Evolutionary conservation across 1,284 basidiomycete genomes (phyloP).

Genomic region (Boletus putidus): DNA sequence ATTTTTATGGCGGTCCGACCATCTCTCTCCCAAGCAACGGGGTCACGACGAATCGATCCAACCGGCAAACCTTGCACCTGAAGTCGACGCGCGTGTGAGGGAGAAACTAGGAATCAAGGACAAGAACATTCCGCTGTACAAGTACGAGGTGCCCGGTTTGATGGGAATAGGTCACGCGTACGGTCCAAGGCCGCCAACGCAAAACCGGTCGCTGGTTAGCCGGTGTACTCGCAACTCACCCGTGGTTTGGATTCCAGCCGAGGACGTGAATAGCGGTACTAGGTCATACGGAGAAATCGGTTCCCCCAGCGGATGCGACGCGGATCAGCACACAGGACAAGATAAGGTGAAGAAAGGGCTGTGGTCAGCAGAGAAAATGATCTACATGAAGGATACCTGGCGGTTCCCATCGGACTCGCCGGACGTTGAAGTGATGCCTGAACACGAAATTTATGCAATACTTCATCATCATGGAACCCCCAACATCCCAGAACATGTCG

Average conservation of each 20-base stretch:
- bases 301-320: no score
- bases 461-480: constrained; percentile 20
- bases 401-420: neutral
- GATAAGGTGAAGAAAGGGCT: neutral
- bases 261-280: no score
- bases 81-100: neutral
- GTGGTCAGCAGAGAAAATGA: neutral
- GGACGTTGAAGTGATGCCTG: constrained; percentile 10
- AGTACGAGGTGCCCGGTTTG: constrained; percentile 1
- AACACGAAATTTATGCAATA: constrained; percentile 24
- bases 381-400: neutral
- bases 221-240: constrained; percentile 14
- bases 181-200: neutral
- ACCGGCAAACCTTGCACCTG: neutral
- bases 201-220: neutral
- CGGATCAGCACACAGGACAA: no score
- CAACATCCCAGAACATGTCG: neutral
- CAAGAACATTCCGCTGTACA: neutral
- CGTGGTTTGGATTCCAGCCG: no score
- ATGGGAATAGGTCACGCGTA: neutral
- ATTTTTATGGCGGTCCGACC: constrained; percentile 21
- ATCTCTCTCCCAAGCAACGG: neutral
- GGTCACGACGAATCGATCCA: constrained; percentile 10
- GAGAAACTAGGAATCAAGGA: neutral
- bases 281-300: no score